These are phyloP conservation scores for Nitzschia sp. DNA, from an alignment of 108 stramenopile genomes.

Conservation along the genomic window DNA sequence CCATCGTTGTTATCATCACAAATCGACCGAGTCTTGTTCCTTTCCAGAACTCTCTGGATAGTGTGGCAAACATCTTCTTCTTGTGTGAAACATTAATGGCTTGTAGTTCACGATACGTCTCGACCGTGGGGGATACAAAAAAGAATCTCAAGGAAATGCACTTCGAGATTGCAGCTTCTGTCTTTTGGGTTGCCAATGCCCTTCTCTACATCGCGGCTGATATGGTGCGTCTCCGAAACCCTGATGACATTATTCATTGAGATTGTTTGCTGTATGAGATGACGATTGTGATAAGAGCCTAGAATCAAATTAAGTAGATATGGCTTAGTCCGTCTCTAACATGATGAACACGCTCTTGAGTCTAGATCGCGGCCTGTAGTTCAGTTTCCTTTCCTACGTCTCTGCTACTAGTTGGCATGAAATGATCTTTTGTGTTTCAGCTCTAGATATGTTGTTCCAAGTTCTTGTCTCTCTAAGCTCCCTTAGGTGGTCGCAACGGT, in stretches of 20 bases:
- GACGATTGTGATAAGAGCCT: too few relatives aligned
- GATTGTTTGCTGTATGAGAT: background rate
- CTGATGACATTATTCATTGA: slow-evolving; percentile 6
- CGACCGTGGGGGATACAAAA: slow-evolving; percentile 4
- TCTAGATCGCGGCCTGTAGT: too few relatives aligned
- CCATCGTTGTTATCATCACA: slow-evolving; percentile 4
- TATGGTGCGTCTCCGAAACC: slow-evolving; percentile 2
- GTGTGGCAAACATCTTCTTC: slow-evolving; percentile 15
- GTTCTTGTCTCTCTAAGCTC: too few relatives aligned
- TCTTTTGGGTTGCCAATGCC: slow-evolving; percentile 4
- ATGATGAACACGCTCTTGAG: too few relatives aligned
- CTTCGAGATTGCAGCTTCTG: slow-evolving; percentile 5
- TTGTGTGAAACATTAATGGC: slow-evolving; percentile 2
- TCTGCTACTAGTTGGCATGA: too few relatives aligned
- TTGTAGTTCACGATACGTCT: slow-evolving; percentile 9
- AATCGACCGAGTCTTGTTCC: slow-evolving; percentile 19
- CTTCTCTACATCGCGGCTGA: slow-evolving; percentile 10
- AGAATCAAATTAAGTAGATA: too few relatives aligned
- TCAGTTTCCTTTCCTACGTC: too few relatives aligned
- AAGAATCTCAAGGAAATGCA: slow-evolving; percentile 1
- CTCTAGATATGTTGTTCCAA: too few relatives aligned
- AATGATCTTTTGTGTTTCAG: too few relatives aligned
- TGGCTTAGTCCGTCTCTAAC: too few relatives aligned
- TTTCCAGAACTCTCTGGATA: slow-evolving; percentile 13
- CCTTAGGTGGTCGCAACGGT: too few relatives aligned